Base-by-base conservation (phyloP, 805 yeast genomes). In the Candida hungchunana region DNA sequence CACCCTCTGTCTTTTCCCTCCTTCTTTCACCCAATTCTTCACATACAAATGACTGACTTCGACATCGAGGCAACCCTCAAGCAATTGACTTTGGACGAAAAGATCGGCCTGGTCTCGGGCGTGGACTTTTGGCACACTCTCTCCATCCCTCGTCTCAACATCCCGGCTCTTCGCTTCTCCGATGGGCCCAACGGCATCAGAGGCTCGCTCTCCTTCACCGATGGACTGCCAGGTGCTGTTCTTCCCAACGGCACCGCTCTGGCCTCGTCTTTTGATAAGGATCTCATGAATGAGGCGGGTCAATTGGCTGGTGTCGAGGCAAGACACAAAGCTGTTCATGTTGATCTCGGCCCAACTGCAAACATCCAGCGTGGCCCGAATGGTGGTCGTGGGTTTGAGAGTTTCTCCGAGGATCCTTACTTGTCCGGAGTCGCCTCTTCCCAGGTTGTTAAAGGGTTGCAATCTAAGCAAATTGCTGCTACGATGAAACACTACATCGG, bases 151-250 rank as follows among this genome's bases (percentile, higher is more conserved):
- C 47, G 63, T 31, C 49, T 69, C 22, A 62, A 60, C 15, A 50
- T 75, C 26, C 77, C 77, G 4, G 53, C 67, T 0, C 40, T 75
- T 6, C 60, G 79, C 47, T 48, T 69, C 15, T 53, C 67, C 17
- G 82, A 76, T 50, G 82, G 82, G 13, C 82, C 82, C 30, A 77
- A 77, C 47, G 82, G 82, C 41, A 64, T 75, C 29, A 63, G 82
- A 43, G 82, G 82, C 19, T 72, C 77, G 15, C 63, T 58, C 24
- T 74, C 75, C 48, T 71, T 73, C 48, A 61, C n/a, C n/a, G n/a
- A 68, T 39, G 63, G 72, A 20, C 60, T 64, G 17, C 76, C 76
- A 7, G 63, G 79, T 26, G 77, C 74, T 42, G 74, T 79, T 44
- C 66, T 77, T 47, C 79, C 82, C 5, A 44, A 49, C 50, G 82